phyloP scores from a whole-genome alignment of 225 moss, liverwort and hornwort genomes.

The Straminergon stramineum region DNA sequence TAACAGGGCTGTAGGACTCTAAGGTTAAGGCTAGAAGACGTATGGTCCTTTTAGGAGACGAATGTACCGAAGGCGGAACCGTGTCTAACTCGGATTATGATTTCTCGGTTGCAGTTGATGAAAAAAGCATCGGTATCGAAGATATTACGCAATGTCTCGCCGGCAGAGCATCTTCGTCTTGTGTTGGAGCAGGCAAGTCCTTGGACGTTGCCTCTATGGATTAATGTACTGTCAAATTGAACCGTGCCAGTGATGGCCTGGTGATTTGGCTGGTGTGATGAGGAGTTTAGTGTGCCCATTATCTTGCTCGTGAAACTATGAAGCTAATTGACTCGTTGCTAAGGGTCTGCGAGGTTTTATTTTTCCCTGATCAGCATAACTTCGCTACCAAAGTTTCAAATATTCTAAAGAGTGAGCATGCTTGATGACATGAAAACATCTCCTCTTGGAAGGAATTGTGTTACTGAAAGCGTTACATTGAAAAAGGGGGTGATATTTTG shows the following conservation, averaged over 20 bases:
- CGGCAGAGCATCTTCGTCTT: conserved; percentile 64
- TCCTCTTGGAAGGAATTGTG: not conserved
- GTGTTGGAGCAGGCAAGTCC: conserved; percentile 59
- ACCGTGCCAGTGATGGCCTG: not conserved
- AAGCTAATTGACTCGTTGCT: not conserved
- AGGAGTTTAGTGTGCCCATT: not conserved
- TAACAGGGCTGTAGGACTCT: not conserved
- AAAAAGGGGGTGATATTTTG: not conserved
- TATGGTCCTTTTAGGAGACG: not conserved
- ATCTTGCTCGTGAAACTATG: not conserved
- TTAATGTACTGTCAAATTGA: not conserved
- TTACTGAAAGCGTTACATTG: not conserved
- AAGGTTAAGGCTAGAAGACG: not conserved
- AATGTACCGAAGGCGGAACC: not conserved
- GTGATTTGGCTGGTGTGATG: not conserved
- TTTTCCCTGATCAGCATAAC: not conserved
- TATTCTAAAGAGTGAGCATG: not conserved
- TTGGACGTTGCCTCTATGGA: not conserved
- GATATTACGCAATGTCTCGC: conserved; percentile 56
- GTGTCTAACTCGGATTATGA: not conserved
- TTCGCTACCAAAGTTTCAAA: not conserved
- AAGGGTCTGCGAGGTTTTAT: not conserved
- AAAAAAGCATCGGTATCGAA: conserved; percentile 63
- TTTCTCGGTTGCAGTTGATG: conserved; percentile 48
- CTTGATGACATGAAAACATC: not conserved